phyloP scores from a whole-genome alignment of 2,329 filamentous ascomycete genomes.

The Macroventuria anomochaeta region DNA sequence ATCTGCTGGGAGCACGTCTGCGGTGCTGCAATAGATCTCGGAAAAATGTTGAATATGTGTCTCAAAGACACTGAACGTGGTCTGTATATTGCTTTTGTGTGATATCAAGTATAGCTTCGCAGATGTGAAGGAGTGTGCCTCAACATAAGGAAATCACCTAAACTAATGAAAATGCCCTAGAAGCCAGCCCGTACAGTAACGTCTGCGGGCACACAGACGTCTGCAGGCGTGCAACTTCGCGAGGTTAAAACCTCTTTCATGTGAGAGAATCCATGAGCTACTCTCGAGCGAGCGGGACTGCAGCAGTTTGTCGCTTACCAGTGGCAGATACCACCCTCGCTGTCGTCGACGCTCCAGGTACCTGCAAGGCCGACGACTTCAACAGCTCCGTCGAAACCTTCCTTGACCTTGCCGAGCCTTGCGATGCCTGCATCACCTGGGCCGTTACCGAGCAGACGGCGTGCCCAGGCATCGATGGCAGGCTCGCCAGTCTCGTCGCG shows the following conservation, averaged over 20 bases:
- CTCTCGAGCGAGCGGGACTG: conserved; percentile 1
- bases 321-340: conserved; percentile 62
- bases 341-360: conserved; percentile 87
- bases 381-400: conserved; percentile 61
- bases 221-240: conserved; percentile 21
- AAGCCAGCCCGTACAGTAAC: conserved; percentile 23
- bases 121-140: conserved; percentile 5
- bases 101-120: background rate
- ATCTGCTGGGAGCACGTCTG: too few species aligned
- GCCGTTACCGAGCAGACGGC: conserved; percentile 63
- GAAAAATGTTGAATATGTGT: background rate
- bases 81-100: conserved; percentile 12
- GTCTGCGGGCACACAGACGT: conserved; percentile 21
- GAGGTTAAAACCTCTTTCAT: conserved; percentile 13
- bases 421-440: conserved; percentile 51
- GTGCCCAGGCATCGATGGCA: conserved; percentile 73
- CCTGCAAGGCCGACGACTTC: conserved; percentile 77
- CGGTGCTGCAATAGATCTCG: conserved; percentile 13
- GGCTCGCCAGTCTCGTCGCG: conserved; percentile 95
- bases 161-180: conserved; percentile 17
- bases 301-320: conserved; percentile 23
- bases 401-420: conserved; percentile 59
- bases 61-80: conserved; percentile 12
- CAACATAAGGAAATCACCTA: conserved; percentile 1
- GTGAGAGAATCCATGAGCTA: conserved; percentile 6